phyloP scores from a whole-genome alignment of 2,329 filamentous ascomycete species.

The Chaetomium globosum region DNA sequence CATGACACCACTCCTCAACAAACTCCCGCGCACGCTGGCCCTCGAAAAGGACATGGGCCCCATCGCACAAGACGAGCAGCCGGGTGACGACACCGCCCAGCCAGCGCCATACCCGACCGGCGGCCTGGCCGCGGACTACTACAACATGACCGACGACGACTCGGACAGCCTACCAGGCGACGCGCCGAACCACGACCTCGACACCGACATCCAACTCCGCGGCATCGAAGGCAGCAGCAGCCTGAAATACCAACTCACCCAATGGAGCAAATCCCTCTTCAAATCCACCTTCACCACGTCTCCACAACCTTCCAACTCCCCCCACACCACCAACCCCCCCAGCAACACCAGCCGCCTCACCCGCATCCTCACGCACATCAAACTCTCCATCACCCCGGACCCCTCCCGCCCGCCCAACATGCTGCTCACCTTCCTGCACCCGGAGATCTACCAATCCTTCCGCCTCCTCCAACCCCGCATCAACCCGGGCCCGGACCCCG shows the following conservation, averaged over 20 bases:
- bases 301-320: slow-evolving; percentile 18
- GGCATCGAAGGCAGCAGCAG: slow-evolving; percentile 40
- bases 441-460: slow-evolving; percentile 62
- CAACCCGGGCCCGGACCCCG: slow-evolving; percentile 39
- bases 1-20: slow-evolving; percentile 71
- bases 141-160: slow-evolving; percentile 42
- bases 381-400: slow-evolving; percentile 40
- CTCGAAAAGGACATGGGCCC: slow-evolving; percentile 38
- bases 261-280: slow-evolving; percentile 35
- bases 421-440: slow-evolving; percentile 60
- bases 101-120: slow-evolving; percentile 17
- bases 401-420: slow-evolving; percentile 50
- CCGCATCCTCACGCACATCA: slow-evolving; percentile 34
- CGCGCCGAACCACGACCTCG: slow-evolving; percentile 39
- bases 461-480: slow-evolving; percentile 60
- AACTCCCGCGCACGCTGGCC: slow-evolving; percentile 68
- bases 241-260: slow-evolving; percentile 34
- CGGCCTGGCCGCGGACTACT: slow-evolving; percentile 41
- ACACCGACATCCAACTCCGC: slow-evolving; percentile 35
- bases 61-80: slow-evolving; percentile 29
- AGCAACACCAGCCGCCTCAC: slow-evolving; percentile 24
- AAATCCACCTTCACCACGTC: slow-evolving; percentile 28
- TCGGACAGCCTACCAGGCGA: slow-evolving; percentile 39
- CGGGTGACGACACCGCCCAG: slow-evolving; percentile 26
- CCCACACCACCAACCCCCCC: slow-evolving; percentile 21